phyloP scores from a whole-genome alignment of 306 rosid genomes.

The Pyrus communis region DNA sequence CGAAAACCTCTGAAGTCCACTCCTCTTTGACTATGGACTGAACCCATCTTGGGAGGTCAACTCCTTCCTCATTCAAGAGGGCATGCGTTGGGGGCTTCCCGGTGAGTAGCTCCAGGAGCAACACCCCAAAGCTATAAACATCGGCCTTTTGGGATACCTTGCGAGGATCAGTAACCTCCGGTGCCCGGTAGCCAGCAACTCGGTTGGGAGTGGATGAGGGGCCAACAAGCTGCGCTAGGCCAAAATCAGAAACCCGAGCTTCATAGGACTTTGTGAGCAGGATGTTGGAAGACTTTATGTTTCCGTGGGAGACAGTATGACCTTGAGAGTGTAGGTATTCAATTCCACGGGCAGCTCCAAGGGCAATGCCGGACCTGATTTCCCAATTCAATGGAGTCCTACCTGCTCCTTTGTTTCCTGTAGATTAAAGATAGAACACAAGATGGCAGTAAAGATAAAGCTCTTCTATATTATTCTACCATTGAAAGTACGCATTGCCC shows the following conservation, averaged over 20 bases:
- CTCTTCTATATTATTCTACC: not conserved
- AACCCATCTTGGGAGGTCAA: conserved; percentile 50
- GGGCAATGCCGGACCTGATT: conserved; percentile 38
- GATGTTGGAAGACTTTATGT: conserved; percentile 45
- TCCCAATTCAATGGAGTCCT: conserved; percentile 53
- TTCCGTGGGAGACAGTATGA: conserved; percentile 37
- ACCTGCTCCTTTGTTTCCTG: conserved; percentile 51
- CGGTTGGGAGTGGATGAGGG: conserved; percentile 42
- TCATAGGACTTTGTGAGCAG: conserved; percentile 38
- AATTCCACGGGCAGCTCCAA: conserved; percentile 38
- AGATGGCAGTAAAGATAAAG: not conserved
- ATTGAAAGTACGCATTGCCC: not conserved
- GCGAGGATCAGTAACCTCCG: conserved; percentile 49
- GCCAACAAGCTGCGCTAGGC: conserved; percentile 47
- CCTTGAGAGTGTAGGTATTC: conserved; percentile 43
- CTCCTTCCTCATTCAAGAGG: conserved; percentile 43
- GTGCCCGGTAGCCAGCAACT: conserved; percentile 44
- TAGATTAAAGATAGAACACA: not conserved
- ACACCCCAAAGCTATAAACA: conserved; percentile 46
- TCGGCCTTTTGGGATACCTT: conserved; percentile 51
- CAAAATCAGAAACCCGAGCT: conserved; percentile 44
- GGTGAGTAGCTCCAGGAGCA: conserved; percentile 43
- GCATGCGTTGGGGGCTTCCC: conserved; percentile 49
- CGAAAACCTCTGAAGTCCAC: conserved; percentile 50
- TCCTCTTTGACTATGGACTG: conserved; percentile 46